Evolutionary conservation across 2,329 filamentous ascomycete genomes (phyloP), one percentile per base, ranked within the genome.

Genomic region (Colletotrichum sansevieriae): DNA sequence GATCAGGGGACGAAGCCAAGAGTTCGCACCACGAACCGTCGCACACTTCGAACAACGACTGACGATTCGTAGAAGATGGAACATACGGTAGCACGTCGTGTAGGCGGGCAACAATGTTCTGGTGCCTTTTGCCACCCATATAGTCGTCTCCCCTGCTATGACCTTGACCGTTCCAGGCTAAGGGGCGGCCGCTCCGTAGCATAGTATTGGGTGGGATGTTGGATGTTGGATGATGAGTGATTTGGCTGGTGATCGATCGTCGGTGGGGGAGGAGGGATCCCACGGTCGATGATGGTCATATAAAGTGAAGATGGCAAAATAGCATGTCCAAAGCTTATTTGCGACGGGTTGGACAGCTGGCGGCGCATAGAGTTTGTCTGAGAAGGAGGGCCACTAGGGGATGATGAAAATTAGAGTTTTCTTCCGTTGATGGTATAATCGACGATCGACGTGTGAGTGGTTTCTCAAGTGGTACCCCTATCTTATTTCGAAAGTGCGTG

Each of bases 281-380:
- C 15, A 20, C 18, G 25, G n/a, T 35, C 55, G 62, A 43, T 52
- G 54, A 51, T 22, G 55, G 22, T 18, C 37, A 33, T 5, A 57
- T 33, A 10, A 4, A 58, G 49, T 29, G 29, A 29, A 33, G 60
- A 63, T 63, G 54, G 35, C 8, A 35, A 52, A 60, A 60, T 49
- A 33, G 22, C 56, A 52, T 41, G n/a, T 12, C 18, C 57, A 63
- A 63, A 66, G 58, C 63, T 56, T 56, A 66, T 51, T 43, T 66
- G 49, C 49, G 58, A 66, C 58, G 63, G 52, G 33, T 47, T 52
- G 58, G 57, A 54, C 49, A 49, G 43, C 57, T 49, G 41, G 56
- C 29, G 33, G 47, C 29, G 47, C 10, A 18, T 25, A 41, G 57
- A 39, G 41, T 49, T 55, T 44, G 39, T 49, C 33, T 35, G 18